phyloP scores from a whole-genome alignment of 2,329 filamentous ascomycete genomes.

The Emmonsiellopsis sp. region DNA sequence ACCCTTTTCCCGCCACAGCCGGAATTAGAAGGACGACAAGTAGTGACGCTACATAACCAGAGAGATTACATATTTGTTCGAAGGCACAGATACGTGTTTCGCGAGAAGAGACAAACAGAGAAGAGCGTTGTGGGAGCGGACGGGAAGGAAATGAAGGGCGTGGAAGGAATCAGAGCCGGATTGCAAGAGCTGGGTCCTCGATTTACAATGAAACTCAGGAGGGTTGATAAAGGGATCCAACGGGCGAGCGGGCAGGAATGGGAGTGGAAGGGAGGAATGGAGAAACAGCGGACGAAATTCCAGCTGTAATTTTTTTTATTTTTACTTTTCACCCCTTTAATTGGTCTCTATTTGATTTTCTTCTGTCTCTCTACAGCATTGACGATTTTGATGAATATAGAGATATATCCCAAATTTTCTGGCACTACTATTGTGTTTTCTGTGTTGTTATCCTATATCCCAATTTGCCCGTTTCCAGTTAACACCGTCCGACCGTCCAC shows the following conservation, averaged over 20 bases:
- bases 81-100: slow-evolving; percentile 83
- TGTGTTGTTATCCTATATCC: not conserved
- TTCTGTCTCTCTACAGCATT: not conserved
- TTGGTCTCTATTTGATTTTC: not conserved
- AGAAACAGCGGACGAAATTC: slow-evolving; percentile 89
- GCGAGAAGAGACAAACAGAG: slow-evolving; percentile 77
- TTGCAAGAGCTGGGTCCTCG: slow-evolving; percentile 83
- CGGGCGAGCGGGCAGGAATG: slow-evolving; percentile 72
- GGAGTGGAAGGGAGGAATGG: slow-evolving; percentile 94
- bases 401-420: not conserved
- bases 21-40: slow-evolving; percentile 76
- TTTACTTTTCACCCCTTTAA: not conserved
- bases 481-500: no score
- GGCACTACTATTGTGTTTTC: not conserved
- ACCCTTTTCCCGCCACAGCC: slow-evolving; percentile 71
- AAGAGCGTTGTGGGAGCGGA: slow-evolving; percentile 76
- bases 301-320: slow-evolving; percentile 52
- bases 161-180: slow-evolving; percentile 75
- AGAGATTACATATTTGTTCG: slow-evolving; percentile 93
- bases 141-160: slow-evolving; percentile 73
- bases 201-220: slow-evolving; percentile 77
- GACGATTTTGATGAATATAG: slow-evolving; percentile 3
- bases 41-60: slow-evolving; percentile 89
- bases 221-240: slow-evolving; percentile 84
- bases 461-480: no score